Conservation (phyloP, 495 filamentous ascomycete species). For the Penicillium atrosanguineum region DNA sequence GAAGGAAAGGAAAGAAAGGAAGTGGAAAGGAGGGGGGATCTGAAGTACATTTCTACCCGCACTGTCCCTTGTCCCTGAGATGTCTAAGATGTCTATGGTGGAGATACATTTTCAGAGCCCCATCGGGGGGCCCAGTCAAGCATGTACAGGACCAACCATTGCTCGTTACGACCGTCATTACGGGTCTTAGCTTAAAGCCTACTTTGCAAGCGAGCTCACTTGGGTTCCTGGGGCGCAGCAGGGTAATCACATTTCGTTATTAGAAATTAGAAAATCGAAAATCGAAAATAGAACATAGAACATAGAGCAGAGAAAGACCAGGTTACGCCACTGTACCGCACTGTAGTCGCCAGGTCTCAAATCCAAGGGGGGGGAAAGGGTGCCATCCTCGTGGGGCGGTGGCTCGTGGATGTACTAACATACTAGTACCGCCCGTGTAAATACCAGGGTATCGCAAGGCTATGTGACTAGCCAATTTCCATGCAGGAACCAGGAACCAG, state of each 20-base stretch:
- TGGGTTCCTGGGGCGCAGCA: not conserved
- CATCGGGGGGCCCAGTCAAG: not conserved
- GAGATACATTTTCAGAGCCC: not conserved
- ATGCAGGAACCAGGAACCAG: no score
- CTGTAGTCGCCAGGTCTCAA: not conserved
- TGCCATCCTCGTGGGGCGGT: conserved; percentile 7
- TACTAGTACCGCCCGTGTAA: not conserved
- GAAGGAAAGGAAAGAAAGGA: conserved; percentile 20
- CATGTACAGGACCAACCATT: conserved; percentile 1
- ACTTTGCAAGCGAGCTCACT: not conserved
- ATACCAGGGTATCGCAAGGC: not conserved
- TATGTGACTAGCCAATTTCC: not conserved
- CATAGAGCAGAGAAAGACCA: not conserved
- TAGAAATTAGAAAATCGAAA: not conserved
- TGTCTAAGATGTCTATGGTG: not conserved
- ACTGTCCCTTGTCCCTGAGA: not conserved
- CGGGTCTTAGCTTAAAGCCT: conserved; percentile 1
- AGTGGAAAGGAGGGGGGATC: conserved; percentile 23
- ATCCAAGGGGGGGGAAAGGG: not conserved
- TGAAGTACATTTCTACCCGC: conserved; percentile 13
- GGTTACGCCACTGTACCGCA: not conserved
- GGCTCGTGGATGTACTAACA: not conserved
- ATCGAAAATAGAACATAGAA: not conserved
- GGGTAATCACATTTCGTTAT: not conserved
- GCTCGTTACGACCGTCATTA: not conserved